These are phyloP conservation scores for Solanum peruvianum DNA, from an alignment of 257 asterid species.

Conservation along the genomic window DNA sequence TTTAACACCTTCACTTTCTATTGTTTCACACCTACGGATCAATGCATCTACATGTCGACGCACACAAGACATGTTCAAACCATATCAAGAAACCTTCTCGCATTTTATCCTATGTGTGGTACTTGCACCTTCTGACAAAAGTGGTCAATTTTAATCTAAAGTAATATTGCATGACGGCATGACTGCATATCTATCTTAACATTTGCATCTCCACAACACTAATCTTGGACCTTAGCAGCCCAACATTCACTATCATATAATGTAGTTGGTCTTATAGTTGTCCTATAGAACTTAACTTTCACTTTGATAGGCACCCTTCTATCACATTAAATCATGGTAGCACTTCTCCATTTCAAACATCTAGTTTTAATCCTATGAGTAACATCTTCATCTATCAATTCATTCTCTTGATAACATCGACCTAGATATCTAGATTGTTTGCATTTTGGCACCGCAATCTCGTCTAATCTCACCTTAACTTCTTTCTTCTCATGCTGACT, in stretches of 20 bases:
- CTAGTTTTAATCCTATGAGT: not conserved
- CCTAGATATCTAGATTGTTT: not conserved
- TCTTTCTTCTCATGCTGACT: not conserved
- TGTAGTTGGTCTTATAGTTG: not conserved
- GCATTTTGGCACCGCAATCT: not conserved
- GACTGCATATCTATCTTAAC: not conserved
- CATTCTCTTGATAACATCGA: not conserved
- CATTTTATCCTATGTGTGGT: not conserved
- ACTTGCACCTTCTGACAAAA: not conserved
- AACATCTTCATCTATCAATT: not conserved
- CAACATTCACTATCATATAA: not conserved
- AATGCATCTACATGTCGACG: not conserved
- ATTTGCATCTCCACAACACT: not conserved
- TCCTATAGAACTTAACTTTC: not conserved
- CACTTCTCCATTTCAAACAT: not conserved
- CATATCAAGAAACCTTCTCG: not conserved
- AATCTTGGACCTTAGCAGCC: not conserved
- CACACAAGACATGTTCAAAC: not conserved
- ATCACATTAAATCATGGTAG: not conserved
- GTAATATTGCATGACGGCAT: not conserved
- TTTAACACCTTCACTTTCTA: not conserved
- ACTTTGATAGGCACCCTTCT: not conserved
- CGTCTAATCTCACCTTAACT: not conserved
- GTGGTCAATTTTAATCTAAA: not conserved
- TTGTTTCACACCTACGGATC: not conserved